Conservation (phyloP, 2,329 filamentous ascomycete genomes). For the Fusarium bulbicola region DNA sequence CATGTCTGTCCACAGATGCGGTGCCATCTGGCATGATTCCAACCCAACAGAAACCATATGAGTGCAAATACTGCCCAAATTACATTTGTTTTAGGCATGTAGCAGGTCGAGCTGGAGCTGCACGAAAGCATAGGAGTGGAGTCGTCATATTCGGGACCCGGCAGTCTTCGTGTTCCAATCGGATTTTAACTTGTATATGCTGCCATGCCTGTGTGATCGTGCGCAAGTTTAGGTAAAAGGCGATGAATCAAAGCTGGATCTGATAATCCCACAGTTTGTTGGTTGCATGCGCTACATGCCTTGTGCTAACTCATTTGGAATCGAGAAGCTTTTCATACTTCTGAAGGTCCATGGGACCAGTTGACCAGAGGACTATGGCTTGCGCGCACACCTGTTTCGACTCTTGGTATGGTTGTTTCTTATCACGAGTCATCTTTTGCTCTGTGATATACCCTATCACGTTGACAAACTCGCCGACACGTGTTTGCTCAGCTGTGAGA, state of each 20-base stretch:
- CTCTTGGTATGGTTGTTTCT: constrained; percentile 16
- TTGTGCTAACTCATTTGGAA: background rate
- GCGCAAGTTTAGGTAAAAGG: background rate
- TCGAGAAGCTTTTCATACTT: constrained; percentile 72
- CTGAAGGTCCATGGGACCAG: constrained; percentile 75
- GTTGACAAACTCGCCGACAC: constrained; percentile 87
- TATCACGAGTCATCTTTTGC: constrained; percentile 17
- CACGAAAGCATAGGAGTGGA: constrained; percentile 36
- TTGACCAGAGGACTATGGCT: constrained; percentile 79
- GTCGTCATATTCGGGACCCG: constrained; percentile 35
- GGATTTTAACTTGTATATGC: constrained; percentile 31
- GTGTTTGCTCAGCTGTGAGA: constrained; percentile 69
- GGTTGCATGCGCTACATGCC: background rate
- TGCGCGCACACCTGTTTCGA: constrained; percentile 64
- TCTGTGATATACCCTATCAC: constrained; percentile 79
- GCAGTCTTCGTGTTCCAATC: constrained; percentile 38
- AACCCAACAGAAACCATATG: constrained; percentile 37
- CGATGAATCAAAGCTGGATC: constrained; percentile 4
- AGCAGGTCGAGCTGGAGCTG: constrained; percentile 32
- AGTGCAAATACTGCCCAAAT: constrained; percentile 36
- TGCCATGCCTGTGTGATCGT: constrained; percentile 25
- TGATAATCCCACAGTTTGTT: background rate
- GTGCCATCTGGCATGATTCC: constrained; percentile 57
- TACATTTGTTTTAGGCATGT: constrained; percentile 30
- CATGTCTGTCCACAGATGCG: constrained; percentile 53